These are phyloP conservation scores for Trichophyton mentagrophytes DNA, from an alignment of 2,329 filamentous ascomycete species.

Conservation along the genomic window DNA sequence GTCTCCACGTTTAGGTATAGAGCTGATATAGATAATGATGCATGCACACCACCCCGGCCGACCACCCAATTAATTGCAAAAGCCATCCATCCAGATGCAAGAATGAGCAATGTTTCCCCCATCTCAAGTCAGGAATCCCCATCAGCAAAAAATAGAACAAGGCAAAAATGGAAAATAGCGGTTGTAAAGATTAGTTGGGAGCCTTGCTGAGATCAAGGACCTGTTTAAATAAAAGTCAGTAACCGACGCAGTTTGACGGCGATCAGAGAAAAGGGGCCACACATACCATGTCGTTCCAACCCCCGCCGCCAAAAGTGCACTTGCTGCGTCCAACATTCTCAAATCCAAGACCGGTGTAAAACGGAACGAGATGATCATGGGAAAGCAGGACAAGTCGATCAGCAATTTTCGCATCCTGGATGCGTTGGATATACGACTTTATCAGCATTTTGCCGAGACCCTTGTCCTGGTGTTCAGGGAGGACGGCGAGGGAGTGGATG, in stretches of 20 bases:
- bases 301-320: conserved; percentile 61
- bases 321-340: conserved; percentile 53
- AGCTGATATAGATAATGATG: background rate
- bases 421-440: conserved; percentile 63
- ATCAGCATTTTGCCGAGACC: conserved; percentile 63
- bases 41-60: background rate
- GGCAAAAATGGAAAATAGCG: background rate
- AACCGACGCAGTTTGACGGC: conserved; percentile 5
- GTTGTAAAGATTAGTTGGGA: background rate
- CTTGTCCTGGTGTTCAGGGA: conserved; percentile 59
- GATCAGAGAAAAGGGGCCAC: conserved; percentile 15
- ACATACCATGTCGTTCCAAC: conserved; percentile 69
- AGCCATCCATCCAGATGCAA: background rate
- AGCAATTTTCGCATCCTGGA: conserved; percentile 56
- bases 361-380: conserved; percentile 58
- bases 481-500: conserved; percentile 69
- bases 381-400: conserved; percentile 65
- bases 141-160: background rate
- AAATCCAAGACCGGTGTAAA: conserved; percentile 69
- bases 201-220: conserved; percentile 10
- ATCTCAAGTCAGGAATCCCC: background rate
- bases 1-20: background rate
- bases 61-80: background rate
- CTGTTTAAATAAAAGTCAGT: conserved; percentile 2
- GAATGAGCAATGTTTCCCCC: background rate